These are phyloP conservation scores for Lepidium sativum DNA, from an alignment of 345 rosid species.

Conservation along the genomic window DNA sequence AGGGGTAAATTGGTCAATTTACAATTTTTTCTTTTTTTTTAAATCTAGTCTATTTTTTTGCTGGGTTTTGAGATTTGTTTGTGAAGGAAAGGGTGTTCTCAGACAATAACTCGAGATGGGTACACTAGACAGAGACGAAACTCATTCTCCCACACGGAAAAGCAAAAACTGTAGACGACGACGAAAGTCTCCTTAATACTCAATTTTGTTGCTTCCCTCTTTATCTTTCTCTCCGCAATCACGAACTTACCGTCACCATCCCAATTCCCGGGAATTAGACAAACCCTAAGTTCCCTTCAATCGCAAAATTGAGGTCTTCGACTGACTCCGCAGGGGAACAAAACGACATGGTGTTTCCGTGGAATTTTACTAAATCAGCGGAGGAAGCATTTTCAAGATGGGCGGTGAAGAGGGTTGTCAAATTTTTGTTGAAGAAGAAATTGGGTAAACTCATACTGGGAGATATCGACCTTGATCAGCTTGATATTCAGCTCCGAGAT, in stretches of 20 bases:
- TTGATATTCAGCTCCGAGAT: slow-evolving; percentile 76
- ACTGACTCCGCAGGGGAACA: background rate
- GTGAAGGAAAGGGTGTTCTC: no score
- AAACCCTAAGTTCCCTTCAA: slow-evolving; percentile 10
- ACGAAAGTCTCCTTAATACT: background rate
- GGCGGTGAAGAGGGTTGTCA: slow-evolving; percentile 82
- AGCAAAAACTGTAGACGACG: slow-evolving; percentile 1
- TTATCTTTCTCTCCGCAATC: background rate
- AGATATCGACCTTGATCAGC: slow-evolving; percentile 88
- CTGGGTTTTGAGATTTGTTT: no score
- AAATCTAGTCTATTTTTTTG: no score
- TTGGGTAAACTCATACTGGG: slow-evolving; percentile 73
- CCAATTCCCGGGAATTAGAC: slow-evolving; percentile 2
- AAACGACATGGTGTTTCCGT: slow-evolving; percentile 24
- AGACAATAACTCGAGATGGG: no score
- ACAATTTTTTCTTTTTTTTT: no score
- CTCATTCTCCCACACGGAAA: slow-evolving; percentile 8
- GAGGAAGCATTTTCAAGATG: slow-evolving; percentile 71
- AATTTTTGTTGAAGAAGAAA: slow-evolving; percentile 87
- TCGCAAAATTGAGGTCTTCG: background rate
- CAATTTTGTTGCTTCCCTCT: slow-evolving; percentile 4
- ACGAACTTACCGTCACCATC: slow-evolving; percentile 12
- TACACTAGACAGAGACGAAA: slow-evolving; percentile 3
- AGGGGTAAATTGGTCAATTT: no score
- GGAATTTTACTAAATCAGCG: slow-evolving; percentile 62